Conservation (phyloP, 768 basidiomycete species). For the Mycena rosella region DNA sequence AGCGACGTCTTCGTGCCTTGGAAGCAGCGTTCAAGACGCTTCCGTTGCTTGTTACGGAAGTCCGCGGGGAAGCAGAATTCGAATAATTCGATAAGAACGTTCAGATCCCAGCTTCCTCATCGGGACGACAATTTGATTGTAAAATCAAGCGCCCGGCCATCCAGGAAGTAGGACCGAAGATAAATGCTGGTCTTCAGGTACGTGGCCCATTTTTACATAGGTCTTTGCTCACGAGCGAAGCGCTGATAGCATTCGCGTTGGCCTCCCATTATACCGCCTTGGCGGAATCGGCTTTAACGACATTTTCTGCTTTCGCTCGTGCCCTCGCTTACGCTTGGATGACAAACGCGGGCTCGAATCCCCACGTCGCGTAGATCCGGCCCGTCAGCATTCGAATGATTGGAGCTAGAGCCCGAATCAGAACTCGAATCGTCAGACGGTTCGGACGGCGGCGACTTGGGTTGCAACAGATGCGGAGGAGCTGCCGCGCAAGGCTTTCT, state of each 20-base stretch:
- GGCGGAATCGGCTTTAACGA: slow-evolving; percentile 6
- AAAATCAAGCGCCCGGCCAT: slow-evolving; percentile 46
- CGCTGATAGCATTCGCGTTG: background rate
- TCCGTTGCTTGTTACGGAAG: slow-evolving; percentile 23
- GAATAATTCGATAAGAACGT: slow-evolving; percentile 50
- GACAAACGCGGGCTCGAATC: background rate
- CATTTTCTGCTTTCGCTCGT: background rate
- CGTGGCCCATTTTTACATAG: slow-evolving; percentile 22
- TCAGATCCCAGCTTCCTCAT: slow-evolving; percentile 39
- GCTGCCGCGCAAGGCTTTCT: background rate
- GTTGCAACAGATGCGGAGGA: background rate
- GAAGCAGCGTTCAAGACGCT: background rate
- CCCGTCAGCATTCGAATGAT: background rate
- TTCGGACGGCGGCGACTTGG: background rate
- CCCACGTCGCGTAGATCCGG: background rate
- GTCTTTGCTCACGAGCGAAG: background rate
- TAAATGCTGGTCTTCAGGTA: slow-evolving; percentile 29
- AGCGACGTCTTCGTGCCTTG: slow-evolving; percentile 24
- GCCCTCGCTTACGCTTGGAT: background rate
- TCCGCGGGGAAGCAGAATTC: slow-evolving; percentile 51
- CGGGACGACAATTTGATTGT: slow-evolving; percentile 39
- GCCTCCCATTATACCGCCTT: background rate
- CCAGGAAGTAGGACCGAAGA: slow-evolving; percentile 42
- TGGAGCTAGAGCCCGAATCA: background rate
- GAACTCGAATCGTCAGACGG: slow-evolving; percentile 11